phyloP scores from a whole-genome alignment of 2,329 filamentous ascomycete species.

The Penicillium hordei region DNA sequence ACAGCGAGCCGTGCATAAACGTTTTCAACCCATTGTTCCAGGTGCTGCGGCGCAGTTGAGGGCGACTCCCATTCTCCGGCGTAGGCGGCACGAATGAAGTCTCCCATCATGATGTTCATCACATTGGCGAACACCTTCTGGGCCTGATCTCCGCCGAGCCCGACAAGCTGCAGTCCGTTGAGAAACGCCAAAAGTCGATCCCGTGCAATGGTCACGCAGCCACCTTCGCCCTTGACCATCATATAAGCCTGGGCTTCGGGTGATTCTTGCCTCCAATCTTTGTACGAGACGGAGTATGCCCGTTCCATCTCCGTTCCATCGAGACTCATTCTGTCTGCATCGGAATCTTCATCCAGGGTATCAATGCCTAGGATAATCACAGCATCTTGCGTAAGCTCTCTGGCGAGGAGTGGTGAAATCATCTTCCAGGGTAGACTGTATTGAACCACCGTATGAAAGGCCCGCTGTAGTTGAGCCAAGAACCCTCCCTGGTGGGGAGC shows the following conservation, averaged over 20 bases:
- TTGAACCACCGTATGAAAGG: slow-evolving; percentile 50
- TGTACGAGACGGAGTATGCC: slow-evolving; percentile 39
- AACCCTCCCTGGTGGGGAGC: slow-evolving; percentile 28
- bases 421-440: slow-evolving; percentile 46
- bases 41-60: slow-evolving; percentile 48
- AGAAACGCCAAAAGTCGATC: slow-evolving; percentile 43
- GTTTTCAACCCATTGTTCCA: slow-evolving; percentile 58
- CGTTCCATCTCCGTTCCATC: slow-evolving; percentile 43
- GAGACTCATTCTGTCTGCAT: slow-evolving; percentile 17
- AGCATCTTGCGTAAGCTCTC: slow-evolving; percentile 47
- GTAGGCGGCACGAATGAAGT: slow-evolving; percentile 58
- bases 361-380: slow-evolving; percentile 45
- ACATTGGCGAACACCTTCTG: slow-evolving; percentile 60
- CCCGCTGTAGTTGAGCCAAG: slow-evolving; percentile 41
- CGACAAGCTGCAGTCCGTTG: slow-evolving; percentile 51
- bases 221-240: slow-evolving; percentile 36
- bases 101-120: slow-evolving; percentile 58
- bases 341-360: slow-evolving; percentile 26
- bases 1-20: slow-evolving; percentile 54
- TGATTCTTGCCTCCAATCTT: slow-evolving; percentile 37
- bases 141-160: slow-evolving; percentile 55
- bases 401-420: slow-evolving; percentile 47
- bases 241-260: slow-evolving; percentile 29
- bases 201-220: slow-evolving; percentile 31
- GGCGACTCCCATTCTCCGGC: slow-evolving; percentile 57